Evolutionary conservation across 2,329 filamentous ascomycete genomes (phyloP).

Genomic region (Neurospora crassa): DNA sequence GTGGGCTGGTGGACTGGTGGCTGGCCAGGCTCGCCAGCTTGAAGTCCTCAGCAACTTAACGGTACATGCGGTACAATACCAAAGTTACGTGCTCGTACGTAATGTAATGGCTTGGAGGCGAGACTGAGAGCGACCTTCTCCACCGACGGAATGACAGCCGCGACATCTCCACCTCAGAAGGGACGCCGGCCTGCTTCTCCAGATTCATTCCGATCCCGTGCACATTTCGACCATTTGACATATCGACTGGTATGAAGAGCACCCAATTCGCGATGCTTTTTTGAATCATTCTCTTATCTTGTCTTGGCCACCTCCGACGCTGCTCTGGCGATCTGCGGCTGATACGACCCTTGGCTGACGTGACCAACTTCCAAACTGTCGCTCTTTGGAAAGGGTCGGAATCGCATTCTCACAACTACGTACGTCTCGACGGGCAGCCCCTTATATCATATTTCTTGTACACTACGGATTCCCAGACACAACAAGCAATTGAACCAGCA

Average conservation of each 20-base stretch:
- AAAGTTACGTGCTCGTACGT: conserved; percentile 4
- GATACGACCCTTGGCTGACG: not conserved
- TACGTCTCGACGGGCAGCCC: not conserved
- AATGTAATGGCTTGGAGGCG: conserved; percentile 7
- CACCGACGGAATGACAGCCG: conserved; percentile 4
- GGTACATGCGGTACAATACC: not conserved
- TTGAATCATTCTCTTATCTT: not conserved
- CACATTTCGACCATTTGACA: not conserved
- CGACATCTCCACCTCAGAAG: not conserved
- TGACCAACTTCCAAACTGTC: not conserved
- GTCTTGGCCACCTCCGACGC: not conserved
- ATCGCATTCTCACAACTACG: not conserved
- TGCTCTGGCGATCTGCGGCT: not conserved
- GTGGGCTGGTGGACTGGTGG: conserved; percentile 1
- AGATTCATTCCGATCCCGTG: not conserved
- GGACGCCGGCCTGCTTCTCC: not conserved
- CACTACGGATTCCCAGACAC: not conserved
- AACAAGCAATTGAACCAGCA: not conserved
- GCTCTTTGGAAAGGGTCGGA: not conserved
- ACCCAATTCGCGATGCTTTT: not conserved
- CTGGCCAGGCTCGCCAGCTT: not conserved
- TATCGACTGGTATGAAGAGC: not conserved
- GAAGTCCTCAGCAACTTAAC: no score
- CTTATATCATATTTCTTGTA: not conserved
- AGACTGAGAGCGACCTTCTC: conserved; percentile 1